Evolutionary conservation across 306 rosid species (phyloP).

Genomic region (Crataegus laevigata): DNA sequence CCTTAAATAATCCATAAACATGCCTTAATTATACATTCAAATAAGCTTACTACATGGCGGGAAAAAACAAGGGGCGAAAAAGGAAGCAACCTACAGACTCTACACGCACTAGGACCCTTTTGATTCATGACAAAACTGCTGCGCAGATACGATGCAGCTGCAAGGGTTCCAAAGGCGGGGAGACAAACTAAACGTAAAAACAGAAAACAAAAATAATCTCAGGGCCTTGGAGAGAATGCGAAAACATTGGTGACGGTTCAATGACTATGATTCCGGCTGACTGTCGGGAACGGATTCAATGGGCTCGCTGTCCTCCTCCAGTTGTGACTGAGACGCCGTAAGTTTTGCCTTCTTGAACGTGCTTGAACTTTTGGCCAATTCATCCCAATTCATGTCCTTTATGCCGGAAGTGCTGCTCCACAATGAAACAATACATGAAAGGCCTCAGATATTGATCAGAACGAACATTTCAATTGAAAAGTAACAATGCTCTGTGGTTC

Average conservation of each 20-base stretch:
- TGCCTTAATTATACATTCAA: background rate
- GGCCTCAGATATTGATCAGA: background rate
- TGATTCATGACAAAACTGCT: background rate
- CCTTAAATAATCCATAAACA: background rate
- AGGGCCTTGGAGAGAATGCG: background rate
- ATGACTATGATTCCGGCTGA: slow-evolving; percentile 14
- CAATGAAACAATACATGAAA: background rate
- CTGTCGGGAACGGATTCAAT: slow-evolving; percentile 62
- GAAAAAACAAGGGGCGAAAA: no score
- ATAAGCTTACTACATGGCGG: no score
- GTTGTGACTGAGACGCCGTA: slow-evolving; percentile 43
- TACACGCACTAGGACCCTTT: background rate
- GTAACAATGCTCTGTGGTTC: background rate
- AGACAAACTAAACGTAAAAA: background rate
- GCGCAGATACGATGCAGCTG: background rate
- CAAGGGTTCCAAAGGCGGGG: background rate
- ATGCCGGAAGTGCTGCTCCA: slow-evolving; percentile 37
- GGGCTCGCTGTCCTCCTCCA: slow-evolving; percentile 33
- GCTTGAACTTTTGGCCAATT: slow-evolving; percentile 52
- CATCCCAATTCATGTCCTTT: slow-evolving; percentile 29
- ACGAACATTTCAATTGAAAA: slow-evolving; percentile 4
- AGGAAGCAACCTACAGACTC: no score
- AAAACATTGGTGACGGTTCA: background rate
- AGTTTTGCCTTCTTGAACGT: slow-evolving; percentile 58
- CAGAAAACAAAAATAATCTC: background rate